Percentiles rank a stretch among this genome's conserved stretches.
Conservation (phyloP, 1,284 basidiomycete species). For the Malassezia vespertilionis region DNA sequence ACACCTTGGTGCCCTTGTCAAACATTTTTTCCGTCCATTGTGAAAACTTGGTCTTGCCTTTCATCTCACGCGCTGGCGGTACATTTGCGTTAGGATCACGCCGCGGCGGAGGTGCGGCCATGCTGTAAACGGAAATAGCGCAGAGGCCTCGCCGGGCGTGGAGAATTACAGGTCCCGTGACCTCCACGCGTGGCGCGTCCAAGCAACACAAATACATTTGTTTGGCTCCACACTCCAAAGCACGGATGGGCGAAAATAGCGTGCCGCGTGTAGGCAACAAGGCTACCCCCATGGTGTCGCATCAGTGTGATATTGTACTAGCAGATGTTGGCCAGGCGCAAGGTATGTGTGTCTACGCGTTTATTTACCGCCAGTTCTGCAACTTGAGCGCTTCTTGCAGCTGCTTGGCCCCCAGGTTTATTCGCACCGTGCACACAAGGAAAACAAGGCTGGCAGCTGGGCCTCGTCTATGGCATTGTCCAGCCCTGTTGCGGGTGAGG, state of each 20-base stretch:
- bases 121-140: neutral
- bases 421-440: neutral
- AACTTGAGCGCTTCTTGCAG: constrained; percentile 12
- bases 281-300: constrained; percentile 2
- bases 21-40: constrained; percentile 4
- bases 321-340: constrained; percentile 7
- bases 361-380: constrained; percentile 1
- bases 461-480: neutral
- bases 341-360: neutral
- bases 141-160: neutral
- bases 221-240: no score
- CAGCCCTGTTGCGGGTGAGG: constrained; percentile 12
- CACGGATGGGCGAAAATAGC: no score
- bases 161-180: no score
- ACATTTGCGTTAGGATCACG: neutral
- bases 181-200: constrained; percentile 1
- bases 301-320: constrained; percentile 12
- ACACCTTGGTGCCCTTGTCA: constrained; percentile 33
- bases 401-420: constrained; percentile 10
- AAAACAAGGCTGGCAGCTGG: neutral
- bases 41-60: constrained; percentile 1
- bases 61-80: neutral
- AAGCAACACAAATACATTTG: no score
- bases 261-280: no score
- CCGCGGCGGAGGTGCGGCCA: constrained; percentile 7